Percentiles rank a stretch among this genome's conserved stretches.
Evolutionary conservation across 257 asterid species (phyloP).

Genomic region (Salvia hispanica): DNA sequence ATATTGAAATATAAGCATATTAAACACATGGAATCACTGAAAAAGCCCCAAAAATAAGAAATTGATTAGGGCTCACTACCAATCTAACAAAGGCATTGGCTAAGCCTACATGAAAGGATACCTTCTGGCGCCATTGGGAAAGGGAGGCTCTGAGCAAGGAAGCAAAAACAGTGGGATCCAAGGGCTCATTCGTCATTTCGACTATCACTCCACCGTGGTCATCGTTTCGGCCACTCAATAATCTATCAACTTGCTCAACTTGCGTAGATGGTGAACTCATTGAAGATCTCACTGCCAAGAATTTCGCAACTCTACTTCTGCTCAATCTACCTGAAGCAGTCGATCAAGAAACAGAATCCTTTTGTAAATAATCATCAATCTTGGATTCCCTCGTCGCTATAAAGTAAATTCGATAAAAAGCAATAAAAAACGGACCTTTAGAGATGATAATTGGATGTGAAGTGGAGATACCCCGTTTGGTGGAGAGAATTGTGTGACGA

Average conservation of each 20-base stretch:
- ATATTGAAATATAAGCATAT: neutral
- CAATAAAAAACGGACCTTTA: constrained; percentile 19
- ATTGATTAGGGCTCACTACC: neutral
- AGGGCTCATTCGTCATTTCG: constrained; percentile 68
- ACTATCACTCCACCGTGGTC: constrained; percentile 77
- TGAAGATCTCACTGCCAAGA: constrained; percentile 38
- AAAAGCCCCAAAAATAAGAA: neutral
- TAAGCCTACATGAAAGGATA: constrained; percentile 17
- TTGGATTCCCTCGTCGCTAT: neutral
- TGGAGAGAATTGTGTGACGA: constrained; percentile 20
- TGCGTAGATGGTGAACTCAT: constrained; percentile 52
- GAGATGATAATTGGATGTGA: constrained; percentile 7
- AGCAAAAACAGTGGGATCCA: constrained; percentile 58
- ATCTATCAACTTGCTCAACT: constrained; percentile 48
- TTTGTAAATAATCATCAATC: constrained; percentile 14
- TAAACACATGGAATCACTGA: neutral
- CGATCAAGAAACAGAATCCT: constrained; percentile 15
- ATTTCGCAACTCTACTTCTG: constrained; percentile 35
- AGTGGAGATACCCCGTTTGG: constrained; percentile 25
- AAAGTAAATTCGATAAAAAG: neutral
- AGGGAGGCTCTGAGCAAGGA: constrained; percentile 75
- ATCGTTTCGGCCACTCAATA: constrained; percentile 62
- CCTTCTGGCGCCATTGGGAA: constrained; percentile 76
- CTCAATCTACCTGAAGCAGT: constrained; percentile 43
- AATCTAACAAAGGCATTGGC: neutral